phyloP scores from a whole-genome alignment of 371 early-diverging fungal species.

The Apophysomyces variabilis region DNA sequence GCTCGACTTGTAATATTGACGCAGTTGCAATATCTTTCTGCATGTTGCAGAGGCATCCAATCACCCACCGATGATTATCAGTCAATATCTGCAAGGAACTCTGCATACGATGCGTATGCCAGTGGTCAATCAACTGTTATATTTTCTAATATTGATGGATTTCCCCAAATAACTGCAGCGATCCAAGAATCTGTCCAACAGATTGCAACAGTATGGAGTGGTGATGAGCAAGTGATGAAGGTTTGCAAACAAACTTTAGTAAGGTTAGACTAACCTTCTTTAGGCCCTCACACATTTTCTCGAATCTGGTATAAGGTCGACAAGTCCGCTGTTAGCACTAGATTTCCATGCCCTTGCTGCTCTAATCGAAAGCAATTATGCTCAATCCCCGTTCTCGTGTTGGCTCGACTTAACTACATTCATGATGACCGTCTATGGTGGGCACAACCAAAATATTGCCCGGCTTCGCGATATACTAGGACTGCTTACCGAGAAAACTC shows the following conservation, averaged over 20 bases:
- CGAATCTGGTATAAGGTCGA: slow-evolving; percentile 57
- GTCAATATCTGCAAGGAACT: slow-evolving; percentile 33
- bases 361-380: slow-evolving; percentile 48
- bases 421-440: slow-evolving; percentile 63
- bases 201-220: slow-evolving; percentile 36
- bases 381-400: slow-evolving; percentile 46
- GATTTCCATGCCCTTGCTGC: slow-evolving; percentile 41
- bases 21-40: slow-evolving; percentile 53
- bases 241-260: slow-evolving; percentile 8
- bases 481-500: slow-evolving; percentile 46
- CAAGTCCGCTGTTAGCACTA: slow-evolving; percentile 50
- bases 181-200: slow-evolving; percentile 34
- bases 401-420: slow-evolving; percentile 63
- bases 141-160: slow-evolving; percentile 34
- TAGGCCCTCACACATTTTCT: slow-evolving; percentile 56
- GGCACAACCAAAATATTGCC: slow-evolving; percentile 38
- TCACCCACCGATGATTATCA: slow-evolving; percentile 56
- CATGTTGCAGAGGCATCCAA: slow-evolving; percentile 60
- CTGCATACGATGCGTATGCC: slow-evolving; percentile 46
- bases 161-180: slow-evolving; percentile 35
- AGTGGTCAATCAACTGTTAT: slow-evolving; percentile 34
- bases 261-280: slow-evolving; percentile 9
- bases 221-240: slow-evolving; percentile 47
- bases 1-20: slow-evolving; percentile 27
- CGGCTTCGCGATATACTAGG: slow-evolving; percentile 48